A percentile compares a stretch with the other conserved stretches of the same genome.
Evolutionary conservation across 176 grass and related monocot species (phyloP).

Genomic region (Paspalum notatum): DNA sequence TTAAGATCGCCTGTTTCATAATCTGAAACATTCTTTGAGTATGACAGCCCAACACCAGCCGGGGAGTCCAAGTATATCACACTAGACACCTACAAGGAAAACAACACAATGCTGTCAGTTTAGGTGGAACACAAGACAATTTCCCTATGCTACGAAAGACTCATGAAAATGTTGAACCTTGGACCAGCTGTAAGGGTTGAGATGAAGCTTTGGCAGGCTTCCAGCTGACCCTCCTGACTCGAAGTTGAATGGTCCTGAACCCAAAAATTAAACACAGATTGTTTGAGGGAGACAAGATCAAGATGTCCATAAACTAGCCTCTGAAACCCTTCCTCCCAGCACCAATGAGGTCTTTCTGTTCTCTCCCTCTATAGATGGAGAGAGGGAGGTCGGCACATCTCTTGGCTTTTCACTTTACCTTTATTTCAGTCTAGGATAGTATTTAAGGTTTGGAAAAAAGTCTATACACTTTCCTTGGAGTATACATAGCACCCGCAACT

Average conservation of each 20-base stretch:
- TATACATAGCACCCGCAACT: too few species aligned
- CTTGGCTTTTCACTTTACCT: too few species aligned
- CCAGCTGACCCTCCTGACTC: conserved; percentile 45
- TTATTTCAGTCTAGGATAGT: too few species aligned
- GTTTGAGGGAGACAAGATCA: not conserved
- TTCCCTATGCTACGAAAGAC: not conserved
- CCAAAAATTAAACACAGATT: not conserved
- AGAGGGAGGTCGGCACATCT: too few species aligned
- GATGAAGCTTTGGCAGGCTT: conserved; percentile 79
- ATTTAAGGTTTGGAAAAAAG: too few species aligned
- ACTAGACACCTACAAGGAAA: conserved; percentile 66
- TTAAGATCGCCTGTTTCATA: conserved; percentile 83
- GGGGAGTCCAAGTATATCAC: conserved; percentile 97
- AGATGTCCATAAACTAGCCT: too few species aligned
- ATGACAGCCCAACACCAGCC: conserved; percentile 89
- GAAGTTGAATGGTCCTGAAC: conserved; percentile 90
- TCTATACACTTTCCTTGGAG: too few species aligned
- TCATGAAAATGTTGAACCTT: conserved; percentile 52
- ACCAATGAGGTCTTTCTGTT: too few species aligned
- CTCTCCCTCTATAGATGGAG: too few species aligned
- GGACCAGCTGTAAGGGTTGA: conserved; percentile 91
- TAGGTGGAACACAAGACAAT: conserved; percentile 15
- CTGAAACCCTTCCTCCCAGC: too few species aligned
- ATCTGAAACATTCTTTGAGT: conserved; percentile 67
- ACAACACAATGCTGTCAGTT: not conserved